Evolutionary conservation across 352 stramenopile species (phyloP).

Genomic region (Phytophthora macrochlamydospora): DNA sequence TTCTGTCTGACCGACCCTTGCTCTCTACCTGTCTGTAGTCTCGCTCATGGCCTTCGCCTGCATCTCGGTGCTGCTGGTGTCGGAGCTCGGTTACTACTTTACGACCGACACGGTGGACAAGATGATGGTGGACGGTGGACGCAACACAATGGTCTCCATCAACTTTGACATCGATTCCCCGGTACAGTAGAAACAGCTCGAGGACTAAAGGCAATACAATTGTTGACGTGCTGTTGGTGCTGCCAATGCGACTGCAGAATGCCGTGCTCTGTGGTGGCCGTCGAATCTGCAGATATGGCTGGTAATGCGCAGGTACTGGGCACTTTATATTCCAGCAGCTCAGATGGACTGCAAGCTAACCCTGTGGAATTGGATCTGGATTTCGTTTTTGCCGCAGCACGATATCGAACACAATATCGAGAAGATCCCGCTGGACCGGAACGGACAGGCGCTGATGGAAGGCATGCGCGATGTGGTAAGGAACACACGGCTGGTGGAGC

Average conservation of each 20-base stretch:
- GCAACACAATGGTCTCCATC: constrained; percentile 73
- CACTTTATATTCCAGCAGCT: too few relatives aligned
- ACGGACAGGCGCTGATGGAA: constrained; percentile 51
- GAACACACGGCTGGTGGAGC: not conserved
- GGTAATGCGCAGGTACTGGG: constrained; percentile 54
- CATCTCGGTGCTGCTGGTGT: constrained; percentile 71
- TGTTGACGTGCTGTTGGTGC: not conserved
- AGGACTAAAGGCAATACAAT: too few relatives aligned
- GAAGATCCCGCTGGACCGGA: constrained; percentile 66
- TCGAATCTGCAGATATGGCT: constrained; percentile 77
- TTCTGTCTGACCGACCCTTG: not conserved
- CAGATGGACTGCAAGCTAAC: not conserved
- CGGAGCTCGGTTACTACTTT: constrained; percentile 82
- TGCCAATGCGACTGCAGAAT: constrained; percentile 42
- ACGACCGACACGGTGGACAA: constrained; percentile 81
- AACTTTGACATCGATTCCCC: constrained; percentile 85
- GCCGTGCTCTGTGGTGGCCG: constrained; percentile 72
- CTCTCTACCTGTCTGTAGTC: constrained; percentile 37
- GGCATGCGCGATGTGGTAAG: constrained; percentile 52
- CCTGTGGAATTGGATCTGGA: not conserved
- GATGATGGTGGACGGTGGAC: constrained; percentile 81
- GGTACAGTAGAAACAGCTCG: constrained; percentile 15
- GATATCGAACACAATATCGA: constrained; percentile 84
- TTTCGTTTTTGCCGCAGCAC: constrained; percentile 33
- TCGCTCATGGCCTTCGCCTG: constrained; percentile 72